Percentiles rank a stretch among this genome's conserved stretches.
Conservation (phyloP, 2,329 filamentous ascomycete genomes). For the Cordyceps pruinosa region DNA sequence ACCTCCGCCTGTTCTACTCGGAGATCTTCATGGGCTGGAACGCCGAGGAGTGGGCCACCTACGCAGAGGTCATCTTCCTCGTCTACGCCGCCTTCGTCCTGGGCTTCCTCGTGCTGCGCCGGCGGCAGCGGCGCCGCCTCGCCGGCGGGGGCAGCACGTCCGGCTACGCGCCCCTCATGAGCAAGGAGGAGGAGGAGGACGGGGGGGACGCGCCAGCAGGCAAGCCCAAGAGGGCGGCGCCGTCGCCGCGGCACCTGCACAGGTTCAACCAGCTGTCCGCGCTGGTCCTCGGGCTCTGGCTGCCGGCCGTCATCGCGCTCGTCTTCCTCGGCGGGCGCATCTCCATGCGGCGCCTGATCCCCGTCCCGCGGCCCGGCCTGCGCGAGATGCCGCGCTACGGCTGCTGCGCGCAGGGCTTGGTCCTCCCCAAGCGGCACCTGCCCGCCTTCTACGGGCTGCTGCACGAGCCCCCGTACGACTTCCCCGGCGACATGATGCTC, state of each 20-base stretch:
- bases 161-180: background rate
- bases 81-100: constrained; percentile 21
- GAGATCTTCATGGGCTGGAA: constrained; percentile 34
- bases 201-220: too few relatives aligned
- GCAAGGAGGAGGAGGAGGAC: constrained; percentile 1
- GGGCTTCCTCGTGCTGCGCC: constrained; percentile 15
- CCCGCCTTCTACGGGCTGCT: constrained; percentile 21
- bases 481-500: constrained; percentile 29
- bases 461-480: constrained; percentile 25
- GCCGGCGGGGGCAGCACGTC: background rate
- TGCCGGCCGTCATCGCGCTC: constrained; percentile 25
- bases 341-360: constrained; percentile 21
- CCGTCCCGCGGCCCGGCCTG: constrained; percentile 18
- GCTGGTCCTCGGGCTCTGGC: constrained; percentile 24
- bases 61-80: constrained; percentile 21
- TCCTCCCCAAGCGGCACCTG: constrained; percentile 27
- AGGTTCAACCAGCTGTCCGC: constrained; percentile 22
- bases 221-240: too few relatives aligned
- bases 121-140: constrained; percentile 5
- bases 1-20: constrained; percentile 33
- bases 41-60: constrained; percentile 26
- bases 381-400: constrained; percentile 32
- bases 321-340: constrained; percentile 25
- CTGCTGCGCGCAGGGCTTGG: constrained; percentile 32
- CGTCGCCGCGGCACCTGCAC: constrained; percentile 12